Conservation (phyloP, 1,284 basidiomycete species). For the Megacollybia platyphylla region DNA sequence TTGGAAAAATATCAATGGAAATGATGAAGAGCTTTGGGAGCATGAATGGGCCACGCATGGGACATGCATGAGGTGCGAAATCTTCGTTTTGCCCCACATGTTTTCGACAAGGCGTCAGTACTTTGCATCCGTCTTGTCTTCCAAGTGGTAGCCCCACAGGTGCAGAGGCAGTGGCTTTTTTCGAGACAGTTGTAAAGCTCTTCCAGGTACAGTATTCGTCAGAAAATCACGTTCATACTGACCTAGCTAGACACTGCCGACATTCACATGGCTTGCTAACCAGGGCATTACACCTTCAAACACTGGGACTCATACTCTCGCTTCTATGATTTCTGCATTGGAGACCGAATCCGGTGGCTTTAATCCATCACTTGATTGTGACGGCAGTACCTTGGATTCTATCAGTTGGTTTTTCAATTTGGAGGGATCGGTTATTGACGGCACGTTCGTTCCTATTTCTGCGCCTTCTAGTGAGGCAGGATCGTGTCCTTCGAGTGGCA, state of each 20-base stretch:
- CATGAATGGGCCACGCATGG: conserved; percentile 67
- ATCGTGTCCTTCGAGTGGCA: conserved; percentile 43
- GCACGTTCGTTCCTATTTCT: conserved; percentile 50
- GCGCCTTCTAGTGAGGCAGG: conserved; percentile 18
- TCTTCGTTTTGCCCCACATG: neutral
- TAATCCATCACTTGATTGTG: conserved; percentile 48
- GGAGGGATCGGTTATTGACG: conserved; percentile 54
- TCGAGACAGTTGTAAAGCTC: conserved; percentile 47
- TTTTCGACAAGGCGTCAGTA: conserved; percentile 23
- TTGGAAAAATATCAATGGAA: conserved; percentile 54
- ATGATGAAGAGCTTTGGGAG: conserved; percentile 61
- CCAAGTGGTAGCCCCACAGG: conserved; percentile 42
- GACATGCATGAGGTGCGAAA: conserved; percentile 52
- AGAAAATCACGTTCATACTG: no score
- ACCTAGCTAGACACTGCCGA: conserved; percentile 41
- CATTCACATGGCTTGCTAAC: conserved; percentile 58
- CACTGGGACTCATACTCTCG: conserved; percentile 43
- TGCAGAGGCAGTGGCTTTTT: conserved; percentile 62
- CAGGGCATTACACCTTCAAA: conserved; percentile 60
- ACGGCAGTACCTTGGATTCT: conserved; percentile 28
- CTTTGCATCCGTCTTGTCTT: conserved; percentile 46
- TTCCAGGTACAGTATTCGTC: conserved; percentile 32
- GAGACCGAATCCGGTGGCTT: conserved; percentile 37
- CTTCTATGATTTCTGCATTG: conserved; percentile 44
- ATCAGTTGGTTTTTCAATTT: conserved; percentile 62